A percentile compares a stretch with the other conserved stretches of the same genome.
These are phyloP conservation scores for Penicillium sp. DNA, from an alignment of 2,329 filamentous ascomycete species.

Conservation along the genomic window DNA sequence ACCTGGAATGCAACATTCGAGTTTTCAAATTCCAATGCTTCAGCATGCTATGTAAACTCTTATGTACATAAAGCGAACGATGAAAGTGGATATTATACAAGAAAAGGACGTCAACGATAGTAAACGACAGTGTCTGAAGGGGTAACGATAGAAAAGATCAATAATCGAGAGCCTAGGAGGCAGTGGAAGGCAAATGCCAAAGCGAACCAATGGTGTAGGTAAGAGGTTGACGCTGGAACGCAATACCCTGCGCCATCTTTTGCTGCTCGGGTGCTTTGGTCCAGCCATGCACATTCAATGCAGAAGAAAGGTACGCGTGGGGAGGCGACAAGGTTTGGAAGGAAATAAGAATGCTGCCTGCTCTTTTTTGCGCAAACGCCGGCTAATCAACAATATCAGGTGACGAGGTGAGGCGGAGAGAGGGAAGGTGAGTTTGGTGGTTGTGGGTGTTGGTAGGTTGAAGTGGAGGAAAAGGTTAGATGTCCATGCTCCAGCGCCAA, in stretches of 20 bases:
- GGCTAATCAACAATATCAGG: constrained; percentile 4
- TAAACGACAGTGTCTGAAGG: constrained; percentile 5
- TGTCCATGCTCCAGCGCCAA: constrained; percentile 45
- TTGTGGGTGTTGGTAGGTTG: constrained; percentile 18
- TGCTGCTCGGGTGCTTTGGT: constrained; percentile 10
- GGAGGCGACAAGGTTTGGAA: not conserved
- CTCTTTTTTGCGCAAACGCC: constrained; percentile 22
- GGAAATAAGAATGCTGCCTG: constrained; percentile 11
- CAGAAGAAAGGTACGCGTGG: constrained; percentile 1
- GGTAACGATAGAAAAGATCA: not conserved
- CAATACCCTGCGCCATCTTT: not conserved
- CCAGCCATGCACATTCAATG: constrained; percentile 17
- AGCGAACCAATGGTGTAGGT: not conserved
- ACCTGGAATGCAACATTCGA: not conserved
- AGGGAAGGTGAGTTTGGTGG: constrained; percentile 39
- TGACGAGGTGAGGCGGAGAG: constrained; percentile 1
- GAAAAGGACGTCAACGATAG: constrained; percentile 13
- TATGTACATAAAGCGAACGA: constrained; percentile 13
- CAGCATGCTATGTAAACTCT: constrained; percentile 20
- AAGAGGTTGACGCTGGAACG: not conserved
- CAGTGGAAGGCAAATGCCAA: not conserved
- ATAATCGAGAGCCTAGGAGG: not conserved
- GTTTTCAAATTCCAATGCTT: constrained; percentile 2
- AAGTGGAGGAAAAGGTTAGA: constrained; percentile 23
- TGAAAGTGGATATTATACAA: constrained; percentile 21